Conservation (phyloP, 1,139 yeast genomes). For the Suhomyces panamericanus region DNA sequence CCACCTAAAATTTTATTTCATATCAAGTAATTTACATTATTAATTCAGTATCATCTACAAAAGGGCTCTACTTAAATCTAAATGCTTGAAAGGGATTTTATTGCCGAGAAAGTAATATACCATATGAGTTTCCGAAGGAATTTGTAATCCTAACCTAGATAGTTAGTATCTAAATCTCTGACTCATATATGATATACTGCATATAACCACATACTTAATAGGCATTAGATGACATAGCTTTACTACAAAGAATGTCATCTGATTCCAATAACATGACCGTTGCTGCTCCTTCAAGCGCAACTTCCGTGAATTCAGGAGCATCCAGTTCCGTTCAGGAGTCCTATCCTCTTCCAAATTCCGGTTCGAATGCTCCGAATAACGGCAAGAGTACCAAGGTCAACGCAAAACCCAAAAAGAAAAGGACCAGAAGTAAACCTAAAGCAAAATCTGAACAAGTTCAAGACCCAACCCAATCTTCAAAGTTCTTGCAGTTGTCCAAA, state of each 20-base stretch:
- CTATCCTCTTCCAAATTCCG: neutral
- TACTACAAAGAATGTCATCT: neutral
- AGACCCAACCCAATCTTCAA: conserved; percentile 15
- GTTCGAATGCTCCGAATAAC: neutral
- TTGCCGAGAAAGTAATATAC: too few relatives aligned
- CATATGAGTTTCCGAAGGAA: too few relatives aligned
- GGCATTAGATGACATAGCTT: neutral
- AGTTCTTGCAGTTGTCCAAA: conserved; percentile 23
- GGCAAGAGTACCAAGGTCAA: neutral
- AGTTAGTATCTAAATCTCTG: neutral
- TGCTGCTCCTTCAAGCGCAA: neutral
- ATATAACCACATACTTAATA: neutral
- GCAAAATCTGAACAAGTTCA: conserved; percentile 6
- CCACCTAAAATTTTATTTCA: too few relatives aligned
- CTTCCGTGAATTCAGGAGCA: neutral
- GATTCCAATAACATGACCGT: neutral
- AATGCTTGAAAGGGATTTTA: too few relatives aligned
- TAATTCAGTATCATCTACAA: too few relatives aligned
- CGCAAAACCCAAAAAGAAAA: conserved; percentile 2
- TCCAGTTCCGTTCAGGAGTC: neutral
- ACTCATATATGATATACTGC: neutral
- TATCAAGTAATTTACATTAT: too few relatives aligned
- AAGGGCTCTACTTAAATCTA: too few relatives aligned
- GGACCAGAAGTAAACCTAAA: conserved; percentile 4
- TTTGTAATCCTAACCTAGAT: too few relatives aligned